Evolutionary conservation across 257 asterid species (phyloP).

Genomic region (Echites panduratus): DNA sequence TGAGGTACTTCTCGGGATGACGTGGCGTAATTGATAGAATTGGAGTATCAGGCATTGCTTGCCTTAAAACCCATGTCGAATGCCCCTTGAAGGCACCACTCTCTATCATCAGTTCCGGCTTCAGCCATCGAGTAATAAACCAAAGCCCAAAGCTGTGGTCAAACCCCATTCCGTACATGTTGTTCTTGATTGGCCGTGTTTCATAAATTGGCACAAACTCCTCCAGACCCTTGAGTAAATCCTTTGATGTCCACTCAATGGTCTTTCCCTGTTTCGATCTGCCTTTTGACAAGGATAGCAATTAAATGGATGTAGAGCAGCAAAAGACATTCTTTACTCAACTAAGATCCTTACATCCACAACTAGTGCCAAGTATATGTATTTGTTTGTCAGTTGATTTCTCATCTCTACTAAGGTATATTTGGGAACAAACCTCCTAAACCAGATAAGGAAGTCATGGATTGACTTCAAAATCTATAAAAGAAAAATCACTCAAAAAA

Average conservation of each 20-base stretch:
- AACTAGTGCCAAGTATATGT: background rate
- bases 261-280: slow-evolving; percentile 94
- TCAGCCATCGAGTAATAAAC: slow-evolving; percentile 81
- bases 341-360: background rate
- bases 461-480: background rate
- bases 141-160: slow-evolving; percentile 99
- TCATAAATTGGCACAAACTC: slow-evolving; percentile 89
- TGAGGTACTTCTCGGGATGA: slow-evolving; percentile 91
- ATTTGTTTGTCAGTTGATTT: background rate
- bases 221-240: slow-evolving; percentile 74
- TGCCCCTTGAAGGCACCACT: slow-evolving; percentile 99
- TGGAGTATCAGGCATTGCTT: slow-evolving; percentile 83
- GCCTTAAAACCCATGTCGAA: slow-evolving; percentile 96
- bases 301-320: slow-evolving; percentile 33
- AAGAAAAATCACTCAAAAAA: background rate
- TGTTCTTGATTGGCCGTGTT: slow-evolving; percentile 84
- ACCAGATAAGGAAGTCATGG: background rate
- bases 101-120: slow-evolving; percentile 90
- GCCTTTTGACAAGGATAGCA: slow-evolving; percentile 92
- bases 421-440: background rate
- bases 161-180: slow-evolving; percentile 95
- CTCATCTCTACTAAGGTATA: background rate
- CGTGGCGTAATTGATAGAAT: slow-evolving; percentile 89
- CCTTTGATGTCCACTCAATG: slow-evolving; percentile 90
- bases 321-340: slow-evolving; percentile 3